Evolutionary conservation across 495 filamentous ascomycete species (phyloP).

Genomic region (Aspergillus indologenus): DNA sequence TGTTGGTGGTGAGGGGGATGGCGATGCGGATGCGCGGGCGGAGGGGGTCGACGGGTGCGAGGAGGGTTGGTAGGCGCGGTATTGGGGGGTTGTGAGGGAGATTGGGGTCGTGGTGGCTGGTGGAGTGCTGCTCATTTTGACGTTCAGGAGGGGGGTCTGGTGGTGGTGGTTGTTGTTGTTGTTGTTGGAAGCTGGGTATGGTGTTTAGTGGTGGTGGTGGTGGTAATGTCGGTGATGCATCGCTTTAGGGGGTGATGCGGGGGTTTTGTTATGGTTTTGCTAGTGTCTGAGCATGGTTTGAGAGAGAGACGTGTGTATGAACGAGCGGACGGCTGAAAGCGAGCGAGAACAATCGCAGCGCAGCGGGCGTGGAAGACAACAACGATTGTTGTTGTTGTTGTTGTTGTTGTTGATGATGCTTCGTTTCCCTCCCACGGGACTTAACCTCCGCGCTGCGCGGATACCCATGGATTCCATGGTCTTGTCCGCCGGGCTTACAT

Average conservation of each 20-base stretch:
- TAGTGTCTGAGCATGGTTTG: neutral
- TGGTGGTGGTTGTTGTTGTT: neutral
- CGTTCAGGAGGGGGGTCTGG: neutral
- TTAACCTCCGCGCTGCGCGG: too few species aligned
- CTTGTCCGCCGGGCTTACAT: neutral
- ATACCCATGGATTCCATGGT: neutral
- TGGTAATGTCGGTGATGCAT: neutral
- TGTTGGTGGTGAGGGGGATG: neutral
- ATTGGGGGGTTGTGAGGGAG: neutral
- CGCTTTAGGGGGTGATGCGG: neutral
- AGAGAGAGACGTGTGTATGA: neutral
- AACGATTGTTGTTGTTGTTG: too few species aligned
- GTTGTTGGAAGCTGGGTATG: neutral
- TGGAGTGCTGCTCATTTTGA: neutral
- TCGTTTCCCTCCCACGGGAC: too few species aligned
- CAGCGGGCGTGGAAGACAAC: neutral
- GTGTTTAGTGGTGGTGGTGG: neutral
- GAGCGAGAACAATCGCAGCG: neutral
- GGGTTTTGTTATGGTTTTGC: conserved; percentile 1
- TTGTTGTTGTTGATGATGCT: neutral
- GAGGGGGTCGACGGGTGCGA: neutral
- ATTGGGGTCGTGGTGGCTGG: neutral
- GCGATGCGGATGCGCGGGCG: neutral
- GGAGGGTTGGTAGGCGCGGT: neutral
- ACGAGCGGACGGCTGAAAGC: neutral